These are phyloP conservation scores for Backusella westeae DNA, from an alignment of 192 early-diverging fungal genomes.

Conservation along the genomic window DNA sequence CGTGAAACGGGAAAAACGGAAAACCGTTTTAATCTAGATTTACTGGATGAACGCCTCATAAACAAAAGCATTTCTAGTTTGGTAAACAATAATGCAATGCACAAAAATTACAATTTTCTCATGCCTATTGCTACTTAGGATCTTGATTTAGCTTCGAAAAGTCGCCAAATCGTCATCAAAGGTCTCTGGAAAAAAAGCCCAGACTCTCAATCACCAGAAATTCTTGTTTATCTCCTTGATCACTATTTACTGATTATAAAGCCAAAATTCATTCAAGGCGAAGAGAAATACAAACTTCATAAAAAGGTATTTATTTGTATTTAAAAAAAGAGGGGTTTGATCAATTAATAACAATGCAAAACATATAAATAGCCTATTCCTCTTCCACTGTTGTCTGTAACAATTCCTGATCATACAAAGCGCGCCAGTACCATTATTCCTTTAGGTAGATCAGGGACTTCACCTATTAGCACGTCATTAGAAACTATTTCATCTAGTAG, in stretches of 20 bases:
- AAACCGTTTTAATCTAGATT: constrained; percentile 81
- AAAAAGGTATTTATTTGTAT: constrained; percentile 35
- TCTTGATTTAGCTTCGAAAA: constrained; percentile 67
- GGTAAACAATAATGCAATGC: constrained; percentile 5
- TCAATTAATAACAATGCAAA: background rate
- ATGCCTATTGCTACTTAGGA: constrained; percentile 50
- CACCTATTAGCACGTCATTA: background rate
- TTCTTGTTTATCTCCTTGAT: constrained; percentile 85
- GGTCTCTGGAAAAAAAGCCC: constrained; percentile 69
- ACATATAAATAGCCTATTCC: constrained; percentile 72
- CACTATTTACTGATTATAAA: constrained; percentile 78
- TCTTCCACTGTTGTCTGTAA: constrained; percentile 66
- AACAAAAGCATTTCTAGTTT: constrained; percentile 37
- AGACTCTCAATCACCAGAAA: constrained; percentile 61
- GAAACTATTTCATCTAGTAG: background rate
- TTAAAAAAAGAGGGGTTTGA: background rate
- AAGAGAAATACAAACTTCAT: constrained; percentile 62
- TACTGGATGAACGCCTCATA: constrained; percentile 66
- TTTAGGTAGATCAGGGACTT: constrained; percentile 21
- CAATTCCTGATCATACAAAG: constrained; percentile 33
- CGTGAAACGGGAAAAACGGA: constrained; percentile 84
- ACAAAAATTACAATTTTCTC: background rate
- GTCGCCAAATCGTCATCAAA: constrained; percentile 73
- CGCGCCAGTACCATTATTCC: constrained; percentile 26
- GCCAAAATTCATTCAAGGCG: constrained; percentile 55